These are phyloP conservation scores for Elsinoe necatrix DNA, from an alignment of 2,329 filamentous ascomycete species.

Conservation along the genomic window DNA sequence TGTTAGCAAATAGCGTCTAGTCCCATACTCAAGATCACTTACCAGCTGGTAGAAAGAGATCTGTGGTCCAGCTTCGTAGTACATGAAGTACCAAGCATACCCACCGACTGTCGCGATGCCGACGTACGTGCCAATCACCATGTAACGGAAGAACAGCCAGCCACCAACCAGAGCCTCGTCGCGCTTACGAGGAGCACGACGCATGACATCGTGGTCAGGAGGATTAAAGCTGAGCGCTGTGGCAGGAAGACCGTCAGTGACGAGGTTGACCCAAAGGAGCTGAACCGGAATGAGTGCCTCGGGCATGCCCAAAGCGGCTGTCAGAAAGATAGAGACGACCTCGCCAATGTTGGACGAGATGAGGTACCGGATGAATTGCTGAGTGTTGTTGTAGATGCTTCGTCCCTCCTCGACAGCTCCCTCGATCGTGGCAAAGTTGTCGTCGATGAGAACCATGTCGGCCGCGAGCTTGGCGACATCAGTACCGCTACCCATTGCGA, in stretches of 20 bases:
- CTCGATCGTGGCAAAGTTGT: constrained; percentile 98
- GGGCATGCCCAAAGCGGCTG: constrained; percentile 91
- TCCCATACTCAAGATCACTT: constrained; percentile 25
- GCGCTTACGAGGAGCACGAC: constrained; percentile 77
- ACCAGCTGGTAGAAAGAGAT: constrained; percentile 81
- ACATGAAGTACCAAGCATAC: constrained; percentile 99
- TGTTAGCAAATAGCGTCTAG: not conserved
- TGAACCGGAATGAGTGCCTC: constrained; percentile 96
- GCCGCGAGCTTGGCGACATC: constrained; percentile 94
- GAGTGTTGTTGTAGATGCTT: constrained; percentile 99
- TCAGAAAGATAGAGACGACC: constrained; percentile 97
- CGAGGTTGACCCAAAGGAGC: constrained; percentile 96
- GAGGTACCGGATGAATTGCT: constrained; percentile 97
- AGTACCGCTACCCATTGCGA: constrained; percentile 96
- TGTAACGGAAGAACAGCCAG: constrained; percentile 96
- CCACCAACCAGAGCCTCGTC: constrained; percentile 87
- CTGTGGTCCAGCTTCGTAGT: constrained; percentile 79
- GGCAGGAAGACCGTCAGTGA: constrained; percentile 92
- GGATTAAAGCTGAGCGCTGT: constrained; percentile 98
- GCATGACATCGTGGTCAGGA: constrained; percentile 97
- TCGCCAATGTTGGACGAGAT: constrained; percentile 99
- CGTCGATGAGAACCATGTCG: constrained; percentile 96
- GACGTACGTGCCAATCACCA: constrained; percentile 92
- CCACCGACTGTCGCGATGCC: constrained; percentile 90
- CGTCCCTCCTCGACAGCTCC: constrained; percentile 92